A percentile compares a stretch with the other conserved stretches of the same genome.
phyloP scores from a whole-genome alignment of 2,329 filamentous ascomycete species.

The Trichophyton verrucosum region DNA sequence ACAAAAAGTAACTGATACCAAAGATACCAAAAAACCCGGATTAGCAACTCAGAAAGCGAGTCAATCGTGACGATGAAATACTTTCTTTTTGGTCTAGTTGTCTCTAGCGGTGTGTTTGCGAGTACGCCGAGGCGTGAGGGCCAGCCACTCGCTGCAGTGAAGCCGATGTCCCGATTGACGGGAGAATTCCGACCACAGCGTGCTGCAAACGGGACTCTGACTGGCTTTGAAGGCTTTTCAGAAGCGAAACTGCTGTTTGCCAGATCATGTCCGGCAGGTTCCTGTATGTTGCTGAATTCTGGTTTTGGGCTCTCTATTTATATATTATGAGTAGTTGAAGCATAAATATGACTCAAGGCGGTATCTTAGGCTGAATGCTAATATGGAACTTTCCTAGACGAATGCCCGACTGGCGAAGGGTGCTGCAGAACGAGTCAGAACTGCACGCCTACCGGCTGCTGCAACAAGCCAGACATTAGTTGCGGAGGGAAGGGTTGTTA shows the following conservation, averaged over 20 bases:
- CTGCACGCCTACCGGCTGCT: neutral
- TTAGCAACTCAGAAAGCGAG: neutral
- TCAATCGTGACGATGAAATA: neutral
- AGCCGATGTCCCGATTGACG: neutral
- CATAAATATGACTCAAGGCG: neutral
- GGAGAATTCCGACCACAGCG: neutral
- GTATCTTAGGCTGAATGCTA: too few species aligned
- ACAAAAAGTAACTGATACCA: neutral
- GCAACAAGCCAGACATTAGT: neutral
- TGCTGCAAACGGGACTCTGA: neutral
- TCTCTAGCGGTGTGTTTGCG: neutral
- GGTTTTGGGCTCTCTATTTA: neutral
- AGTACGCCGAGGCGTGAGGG: neutral
- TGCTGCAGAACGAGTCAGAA: neutral
- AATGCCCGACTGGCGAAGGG: neutral
- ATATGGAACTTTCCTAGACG: neutral
- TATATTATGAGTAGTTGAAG: neutral
- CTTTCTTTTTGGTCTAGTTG: neutral
- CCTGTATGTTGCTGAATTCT: neutral
- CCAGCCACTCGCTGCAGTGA: neutral
- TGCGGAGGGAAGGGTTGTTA: neutral
- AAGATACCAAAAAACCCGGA: neutral
- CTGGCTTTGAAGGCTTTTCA: neutral
- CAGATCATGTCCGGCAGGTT: neutral
- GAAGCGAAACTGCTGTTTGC: neutral